These are phyloP conservation scores for Cymbidium sinense DNA, from an alignment of 106 monocot species.

Conservation along the genomic window DNA sequence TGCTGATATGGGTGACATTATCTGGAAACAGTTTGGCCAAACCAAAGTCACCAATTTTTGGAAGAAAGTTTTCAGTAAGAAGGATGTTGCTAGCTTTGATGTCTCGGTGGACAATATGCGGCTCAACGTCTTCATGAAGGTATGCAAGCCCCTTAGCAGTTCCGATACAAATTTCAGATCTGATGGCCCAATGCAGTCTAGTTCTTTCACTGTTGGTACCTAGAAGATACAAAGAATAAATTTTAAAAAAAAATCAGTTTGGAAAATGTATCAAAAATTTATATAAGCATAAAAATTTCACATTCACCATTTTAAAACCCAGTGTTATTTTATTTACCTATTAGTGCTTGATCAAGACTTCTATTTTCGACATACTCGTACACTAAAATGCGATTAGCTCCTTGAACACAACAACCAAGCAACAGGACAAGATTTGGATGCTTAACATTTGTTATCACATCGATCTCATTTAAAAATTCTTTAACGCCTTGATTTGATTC, in stretches of 20 bases:
- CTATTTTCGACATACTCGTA: conserved; percentile 49
- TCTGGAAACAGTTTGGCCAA: conserved; percentile 67
- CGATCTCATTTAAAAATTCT: conserved; percentile 61
- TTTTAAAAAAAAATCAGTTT: background rate
- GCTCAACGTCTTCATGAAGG: conserved; percentile 58
- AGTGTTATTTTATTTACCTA: conserved; percentile 15
- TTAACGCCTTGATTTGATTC: conserved; percentile 49
- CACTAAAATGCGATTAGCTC: conserved; percentile 33
- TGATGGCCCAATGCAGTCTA: conserved; percentile 35
- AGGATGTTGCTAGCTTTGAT: conserved; percentile 81
- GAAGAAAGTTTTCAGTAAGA: conserved; percentile 40
- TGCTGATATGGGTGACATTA: conserved; percentile 60
- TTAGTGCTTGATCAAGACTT: conserved; percentile 40
- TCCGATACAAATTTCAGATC: conserved; percentile 46
- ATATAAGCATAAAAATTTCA: background rate
- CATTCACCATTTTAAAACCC: background rate
- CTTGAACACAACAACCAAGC: conserved; percentile 50
- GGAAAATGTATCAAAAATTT: background rate
- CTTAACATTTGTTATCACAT: conserved; percentile 42
- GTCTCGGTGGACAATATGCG: conserved; percentile 63
- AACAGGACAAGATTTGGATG: conserved; percentile 61
- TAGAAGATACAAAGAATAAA: conserved; percentile 10
- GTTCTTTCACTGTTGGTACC: conserved; percentile 18
- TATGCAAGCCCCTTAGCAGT: conserved; percentile 52
- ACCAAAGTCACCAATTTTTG: conserved; percentile 81